Conservation (phyloP, 2,329 filamentous ascomycete species). For the Sporothrix phasma region DNA sequence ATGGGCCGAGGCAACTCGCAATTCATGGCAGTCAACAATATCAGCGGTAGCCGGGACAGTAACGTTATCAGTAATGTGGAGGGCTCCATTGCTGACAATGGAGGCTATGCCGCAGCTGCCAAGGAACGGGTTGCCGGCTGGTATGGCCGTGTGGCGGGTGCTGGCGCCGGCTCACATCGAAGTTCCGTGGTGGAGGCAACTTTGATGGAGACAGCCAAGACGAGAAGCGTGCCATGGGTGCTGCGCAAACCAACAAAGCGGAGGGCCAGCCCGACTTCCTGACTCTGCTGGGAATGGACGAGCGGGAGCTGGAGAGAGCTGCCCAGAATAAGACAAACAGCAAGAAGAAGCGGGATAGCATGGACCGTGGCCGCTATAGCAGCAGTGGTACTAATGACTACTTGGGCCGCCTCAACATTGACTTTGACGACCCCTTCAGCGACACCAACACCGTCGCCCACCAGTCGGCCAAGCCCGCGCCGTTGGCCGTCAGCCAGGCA, state of each 20-base stretch:
- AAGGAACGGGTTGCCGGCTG: conserved; percentile 36
- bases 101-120: conserved; percentile 14
- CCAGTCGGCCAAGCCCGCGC: conserved; percentile 31
- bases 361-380: conserved; percentile 15
- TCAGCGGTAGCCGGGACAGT: conserved; percentile 18
- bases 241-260: neutral
- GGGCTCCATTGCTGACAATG: conserved; percentile 27
- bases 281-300: conserved; percentile 34
- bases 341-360: conserved; percentile 14
- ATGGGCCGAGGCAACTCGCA: conserved; percentile 46
- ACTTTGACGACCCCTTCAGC: conserved; percentile 35
- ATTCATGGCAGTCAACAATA: conserved; percentile 29
- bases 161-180: neutral
- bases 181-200: neutral
- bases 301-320: conserved; percentile 31
- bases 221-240: conserved; percentile 1
- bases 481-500: conserved; percentile 25
- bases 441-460: conserved; percentile 35
- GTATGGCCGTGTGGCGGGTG: conserved; percentile 20
- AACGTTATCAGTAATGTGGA: conserved; percentile 24
- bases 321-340: conserved; percentile 28
- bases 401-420: conserved; percentile 21
- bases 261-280: conserved; percentile 34
- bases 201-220: neutral
- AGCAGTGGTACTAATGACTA: conserved; percentile 12